Base-by-base conservation (phyloP, 75 land plant species). In the Cunninghamia lanceolata region DNA sequence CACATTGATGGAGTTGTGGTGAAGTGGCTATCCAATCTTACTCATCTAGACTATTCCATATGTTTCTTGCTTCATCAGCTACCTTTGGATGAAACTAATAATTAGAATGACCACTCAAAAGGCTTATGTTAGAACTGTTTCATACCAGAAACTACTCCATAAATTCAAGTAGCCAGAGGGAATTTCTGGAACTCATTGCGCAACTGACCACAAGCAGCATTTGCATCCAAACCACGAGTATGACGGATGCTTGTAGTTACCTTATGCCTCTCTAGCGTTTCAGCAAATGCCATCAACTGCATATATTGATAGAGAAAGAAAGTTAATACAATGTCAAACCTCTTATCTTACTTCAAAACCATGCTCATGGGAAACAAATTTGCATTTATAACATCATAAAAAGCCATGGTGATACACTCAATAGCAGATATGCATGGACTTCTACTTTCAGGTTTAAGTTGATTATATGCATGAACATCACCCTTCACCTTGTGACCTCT, bases 151-250 rank as follows among this genome's bases (percentile, higher is more conserved):
- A 21, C 25, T 4, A 21, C 42, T 80, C 32, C 32, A 45, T 80
- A 43, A 45, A 21, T 6, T 80, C 82, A 80, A 82, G 85, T 39
- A 21, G 59, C 81, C 81, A 94, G 71, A 46, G 97, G 96, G 19
- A 56, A 84, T 82, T 97, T 96, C 85, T 97, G 99, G 80, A 93
- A 95, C 39, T 97, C 90, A 84, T 97, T 97, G 56, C 98, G 90
- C 52, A 97, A 88, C 87, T 97, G 99, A 7, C 99, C 99, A 88
- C 99, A 97, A 84, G 99, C 98, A 36, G 99, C 99, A 92, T 91
- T 96, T 35, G 95, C 99, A 91, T 97, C 99, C 63, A 97, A 90
- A 15, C 99, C 99, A 63, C 99, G 91, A 25, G 99, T 97, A 83
- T 91, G 94, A n/a, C 98, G 91, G 83, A 95, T 82, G 63, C 96